Base-by-base conservation (phyloP, 345 rosid species). In the Brassica nigra region DNA sequence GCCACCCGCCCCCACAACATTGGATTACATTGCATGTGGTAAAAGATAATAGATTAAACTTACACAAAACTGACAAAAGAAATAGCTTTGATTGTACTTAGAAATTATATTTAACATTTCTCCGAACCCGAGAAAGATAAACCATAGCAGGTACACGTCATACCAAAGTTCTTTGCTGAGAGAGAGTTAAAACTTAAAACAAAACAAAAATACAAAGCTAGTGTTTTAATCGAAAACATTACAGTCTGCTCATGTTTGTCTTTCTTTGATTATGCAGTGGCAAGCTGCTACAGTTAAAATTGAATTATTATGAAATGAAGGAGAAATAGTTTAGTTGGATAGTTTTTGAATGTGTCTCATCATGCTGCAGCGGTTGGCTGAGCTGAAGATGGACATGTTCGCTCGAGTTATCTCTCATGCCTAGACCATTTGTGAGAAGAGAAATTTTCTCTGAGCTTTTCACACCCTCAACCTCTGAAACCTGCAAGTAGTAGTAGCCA, bases 301-400 rank as follows among this genome's bases (percentile, higher is more conserved):
- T 10, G 12, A 6, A 37, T 15, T 14, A 30, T 62, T 71, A 69
- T 33, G 30, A 73, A 29, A 72, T 79, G 81, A 85, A 61, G 82
- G 81, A 80, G 61, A 62, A 74, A 2, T 89, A 92, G 92, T 90
- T 86, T 85, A 87, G 49, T 44, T 88, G 86, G 77, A 87, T 84
- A 61, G 88, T 81, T 69, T 80, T 85, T 12, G 84, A 28, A 18
- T 86, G 87, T 37, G 84, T 76, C 67, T 76, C 85, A 76, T 84
- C 86, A 72, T 89, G 89, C 63, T 83, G 87, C 66, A 83, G 85
- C 57, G 97, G 94, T 86, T 90, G 97, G 83, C 93, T 89, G 75
- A 88, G 95, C 85, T 90, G 97, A 87, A 94, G 98, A 73, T 85
- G 83, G 62, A 88, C 87, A 62, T 87, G 92, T 69, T 76, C 86